Conservation (phyloP, 805 yeast genomes). For the Ogataea sp. region DNA sequence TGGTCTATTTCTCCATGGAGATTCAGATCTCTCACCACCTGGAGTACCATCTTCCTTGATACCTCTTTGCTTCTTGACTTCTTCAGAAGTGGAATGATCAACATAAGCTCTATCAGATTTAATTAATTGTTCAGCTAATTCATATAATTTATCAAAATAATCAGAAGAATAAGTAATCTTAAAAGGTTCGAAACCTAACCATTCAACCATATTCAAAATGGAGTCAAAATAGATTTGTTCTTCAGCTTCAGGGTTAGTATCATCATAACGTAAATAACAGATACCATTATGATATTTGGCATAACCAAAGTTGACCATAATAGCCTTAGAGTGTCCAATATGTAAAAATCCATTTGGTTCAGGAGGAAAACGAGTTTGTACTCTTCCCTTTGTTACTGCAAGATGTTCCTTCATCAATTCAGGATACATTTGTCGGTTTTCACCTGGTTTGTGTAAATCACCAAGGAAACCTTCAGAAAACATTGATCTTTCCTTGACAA, state of each 20-base stretch:
- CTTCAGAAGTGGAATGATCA: slow-evolving; percentile 88
- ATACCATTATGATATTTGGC: slow-evolving; percentile 81
- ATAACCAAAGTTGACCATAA: slow-evolving; percentile 96
- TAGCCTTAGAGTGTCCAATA: slow-evolving; percentile 97
- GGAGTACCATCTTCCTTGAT: slow-evolving; percentile 84
- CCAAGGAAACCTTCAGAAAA: slow-evolving; percentile 94
- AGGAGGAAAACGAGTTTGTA: slow-evolving; percentile 94
- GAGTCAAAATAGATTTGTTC: slow-evolving; percentile 85
- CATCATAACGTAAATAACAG: slow-evolving; percentile 92
- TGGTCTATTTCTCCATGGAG: slow-evolving; percentile 64
- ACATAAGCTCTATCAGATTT: slow-evolving; percentile 72
- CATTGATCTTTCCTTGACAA: slow-evolving; percentile 54
- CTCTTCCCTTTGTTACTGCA: slow-evolving; percentile 70
- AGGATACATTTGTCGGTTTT: slow-evolving; percentile 83
- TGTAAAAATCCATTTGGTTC: slow-evolving; percentile 98
- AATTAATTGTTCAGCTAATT: slow-evolving; percentile 78
- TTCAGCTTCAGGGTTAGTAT: slow-evolving; percentile 98
- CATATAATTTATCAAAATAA: slow-evolving; percentile 85
- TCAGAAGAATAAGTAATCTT: slow-evolving; percentile 93
- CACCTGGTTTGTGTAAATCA: slow-evolving; percentile 91
- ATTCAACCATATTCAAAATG: slow-evolving; percentile 73
- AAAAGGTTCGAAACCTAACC: slow-evolving; percentile 96
- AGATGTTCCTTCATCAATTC: slow-evolving; percentile 79
- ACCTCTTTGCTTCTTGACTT: slow-evolving; percentile 87
- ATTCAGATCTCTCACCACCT: slow-evolving; percentile 87